Percentiles rank a stretch among this genome's conserved stretches.
Evolutionary conservation across 768 basidiomycete genomes (phyloP).

Genomic region (Leccinum incarnatum): DNA sequence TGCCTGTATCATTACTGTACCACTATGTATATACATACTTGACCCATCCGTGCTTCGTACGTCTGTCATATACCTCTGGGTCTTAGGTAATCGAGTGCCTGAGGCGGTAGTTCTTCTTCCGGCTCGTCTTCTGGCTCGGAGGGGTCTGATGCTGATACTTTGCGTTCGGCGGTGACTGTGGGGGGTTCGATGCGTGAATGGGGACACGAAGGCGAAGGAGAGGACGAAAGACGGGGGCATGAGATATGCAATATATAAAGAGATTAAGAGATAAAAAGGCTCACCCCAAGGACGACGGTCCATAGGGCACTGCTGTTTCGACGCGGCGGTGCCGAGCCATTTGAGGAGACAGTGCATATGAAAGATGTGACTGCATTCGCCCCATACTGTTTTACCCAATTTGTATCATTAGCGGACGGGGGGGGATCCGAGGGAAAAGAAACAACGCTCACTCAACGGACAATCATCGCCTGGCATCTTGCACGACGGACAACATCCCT

Average conservation of each 20-base stretch:
- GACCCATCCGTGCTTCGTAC: not conserved
- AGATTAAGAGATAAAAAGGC: slow-evolving; percentile 27
- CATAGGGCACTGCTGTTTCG: slow-evolving; percentile 98
- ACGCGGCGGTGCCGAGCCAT: slow-evolving; percentile 88
- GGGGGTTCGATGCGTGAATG: not conserved
- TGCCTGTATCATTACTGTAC: slow-evolving; percentile 31
- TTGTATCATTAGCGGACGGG: no score
- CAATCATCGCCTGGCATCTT: slow-evolving; percentile 97
- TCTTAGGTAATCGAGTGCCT: not conserved
- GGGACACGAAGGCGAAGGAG: not conserved
- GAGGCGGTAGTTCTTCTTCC: not conserved
- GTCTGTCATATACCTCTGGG: not conserved
- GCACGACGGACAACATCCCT: slow-evolving; percentile 94
- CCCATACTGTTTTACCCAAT: slow-evolving; percentile 71
- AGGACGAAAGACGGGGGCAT: not conserved
- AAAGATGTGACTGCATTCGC: slow-evolving; percentile 95
- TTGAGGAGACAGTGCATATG: slow-evolving; percentile 98
- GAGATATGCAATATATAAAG: no score
- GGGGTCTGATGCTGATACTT: slow-evolving; percentile 32
- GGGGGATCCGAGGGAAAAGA: not conserved
- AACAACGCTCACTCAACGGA: slow-evolving; percentile 66
- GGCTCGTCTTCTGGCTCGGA: not conserved
- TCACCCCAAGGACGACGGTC: slow-evolving; percentile 90
- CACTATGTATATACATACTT: slow-evolving; percentile 12
- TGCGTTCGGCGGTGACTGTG: slow-evolving; percentile 55